Base-by-base conservation (phyloP, 1,284 basidiomycete genomes). In the Ganoderma sp. region DNA sequence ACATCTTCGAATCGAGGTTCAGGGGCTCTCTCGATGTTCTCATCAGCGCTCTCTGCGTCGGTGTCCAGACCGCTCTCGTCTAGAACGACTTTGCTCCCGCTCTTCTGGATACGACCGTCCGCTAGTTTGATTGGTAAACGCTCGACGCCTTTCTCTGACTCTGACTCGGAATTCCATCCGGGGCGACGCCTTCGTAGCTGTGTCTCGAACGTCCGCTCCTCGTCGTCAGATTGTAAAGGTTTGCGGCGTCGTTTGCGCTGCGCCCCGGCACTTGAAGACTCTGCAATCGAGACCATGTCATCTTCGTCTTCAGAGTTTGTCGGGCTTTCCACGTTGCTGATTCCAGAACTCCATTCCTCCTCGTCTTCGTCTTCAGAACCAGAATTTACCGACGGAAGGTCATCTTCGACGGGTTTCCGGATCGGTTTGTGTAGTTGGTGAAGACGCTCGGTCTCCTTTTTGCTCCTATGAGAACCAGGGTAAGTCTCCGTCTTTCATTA, bases 121-220 rank as follows among this genome's bases (percentile, higher is more conserved):
- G 90, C 85, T 2, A 96, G 84, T 78, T 97, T 97, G 77, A 96
- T 96, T 12, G 95, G 95, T 61, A 97, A 82, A 56, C 92, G 85
- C 64, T 87, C 84, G 61, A 96, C 86, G 64, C 85, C 85, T 65
- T 82, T 80, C 32, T 81, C 81, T 63, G 82, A 81, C 39, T 82
- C 81, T 54, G 83, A 79, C 37, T 85, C 81, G 22, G 81, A 73
- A 45, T 85, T 82, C 80, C 83, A 84, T 17, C 83, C 81, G 25
- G 79, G 74, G 34, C 79, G 82, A 63, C 80, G 83, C 75, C 83
- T 86, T 57, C 92, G 85, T 39, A 89, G 87, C 37, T 80, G 78
- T 50, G 79, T 78, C 78, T 94, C 91, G 73, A 94, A 92, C 37
- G 87, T 80, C 87, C 90, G 89, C 80, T 95, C 94, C 54, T 79